Evolutionary conservation across 768 basidiomycete genomes (phyloP).

Genomic region (Aureoboletus auriporus): DNA sequence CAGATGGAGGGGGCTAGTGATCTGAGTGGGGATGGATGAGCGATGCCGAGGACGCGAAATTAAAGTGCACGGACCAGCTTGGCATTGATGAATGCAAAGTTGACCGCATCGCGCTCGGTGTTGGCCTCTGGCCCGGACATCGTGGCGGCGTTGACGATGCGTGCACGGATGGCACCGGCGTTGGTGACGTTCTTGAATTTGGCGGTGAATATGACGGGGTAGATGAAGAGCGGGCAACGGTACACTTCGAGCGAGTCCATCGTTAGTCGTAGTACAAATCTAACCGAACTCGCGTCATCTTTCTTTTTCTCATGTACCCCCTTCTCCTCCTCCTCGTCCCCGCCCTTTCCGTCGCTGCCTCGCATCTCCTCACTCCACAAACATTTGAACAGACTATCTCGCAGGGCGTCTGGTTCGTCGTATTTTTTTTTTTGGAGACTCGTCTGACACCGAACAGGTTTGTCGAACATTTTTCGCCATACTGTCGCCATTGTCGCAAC

Average conservation of each 20-base stretch:
- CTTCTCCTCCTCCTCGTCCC: slow-evolving; percentile 18
- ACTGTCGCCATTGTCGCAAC: slow-evolving; percentile 71
- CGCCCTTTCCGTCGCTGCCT: slow-evolving; percentile 26
- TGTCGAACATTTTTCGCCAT: slow-evolving; percentile 85
- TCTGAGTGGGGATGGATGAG: slow-evolving; percentile 42
- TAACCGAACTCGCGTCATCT: too few relatives aligned
- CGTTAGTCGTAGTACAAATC: too few relatives aligned
- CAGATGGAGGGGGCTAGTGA: slow-evolving; percentile 76
- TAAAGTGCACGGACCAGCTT: slow-evolving; percentile 52
- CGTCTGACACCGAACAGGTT: slow-evolving; percentile 41
- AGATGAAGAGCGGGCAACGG: slow-evolving; percentile 49
- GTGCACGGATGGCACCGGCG: slow-evolving; percentile 50
- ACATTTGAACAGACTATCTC: slow-evolving; percentile 52
- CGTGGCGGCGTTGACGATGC: slow-evolving; percentile 69
- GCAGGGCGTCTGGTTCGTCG: slow-evolving; percentile 55
- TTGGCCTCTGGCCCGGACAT: slow-evolving; percentile 59
- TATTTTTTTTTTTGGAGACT: too few relatives aligned
- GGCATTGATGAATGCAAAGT: slow-evolving; percentile 90
- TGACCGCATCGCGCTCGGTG: slow-evolving; percentile 67
- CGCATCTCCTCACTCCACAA: slow-evolving; percentile 48
- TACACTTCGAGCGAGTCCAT: slow-evolving; percentile 50
- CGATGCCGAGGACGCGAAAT: slow-evolving; percentile 5
- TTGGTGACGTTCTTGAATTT: slow-evolving; percentile 69
- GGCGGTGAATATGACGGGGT: slow-evolving; percentile 50
- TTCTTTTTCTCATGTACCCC: not conserved